phyloP scores from a whole-genome alignment of 23 red algal genomes.

The Chondrus crispus region DNA sequence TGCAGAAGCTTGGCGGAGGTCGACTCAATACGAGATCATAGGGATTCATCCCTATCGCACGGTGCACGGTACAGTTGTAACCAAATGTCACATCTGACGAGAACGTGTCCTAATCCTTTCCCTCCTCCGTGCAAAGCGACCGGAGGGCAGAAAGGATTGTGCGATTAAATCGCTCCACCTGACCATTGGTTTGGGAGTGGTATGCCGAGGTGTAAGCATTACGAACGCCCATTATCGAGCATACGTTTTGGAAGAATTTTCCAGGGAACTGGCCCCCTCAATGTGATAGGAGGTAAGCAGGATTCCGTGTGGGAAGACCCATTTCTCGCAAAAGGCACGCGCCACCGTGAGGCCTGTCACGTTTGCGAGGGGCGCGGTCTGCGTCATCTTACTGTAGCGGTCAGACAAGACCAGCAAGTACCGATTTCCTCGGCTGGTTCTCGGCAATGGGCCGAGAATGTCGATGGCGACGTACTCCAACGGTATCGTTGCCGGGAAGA shows the following conservation, averaged over 20 bases:
- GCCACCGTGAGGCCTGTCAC: background rate
- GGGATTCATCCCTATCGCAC: background rate
- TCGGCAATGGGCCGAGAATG: background rate
- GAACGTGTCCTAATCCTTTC: background rate
- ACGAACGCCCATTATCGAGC: background rate
- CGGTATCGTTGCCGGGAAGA: background rate
- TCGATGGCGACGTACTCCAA: constrained; percentile 3
- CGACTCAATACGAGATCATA: background rate
- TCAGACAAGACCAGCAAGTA: background rate
- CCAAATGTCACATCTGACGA: background rate
- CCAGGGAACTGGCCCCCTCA: background rate
- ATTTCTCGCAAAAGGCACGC: background rate
- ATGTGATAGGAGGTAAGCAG: background rate
- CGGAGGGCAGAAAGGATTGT: background rate
- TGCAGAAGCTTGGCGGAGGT: background rate
- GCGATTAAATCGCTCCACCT: background rate
- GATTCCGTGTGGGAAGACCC: background rate
- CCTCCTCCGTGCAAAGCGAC: background rate
- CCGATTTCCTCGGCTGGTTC: background rate
- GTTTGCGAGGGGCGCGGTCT: background rate
- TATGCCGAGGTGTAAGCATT: background rate
- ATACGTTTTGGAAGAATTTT: background rate
- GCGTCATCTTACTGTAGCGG: background rate
- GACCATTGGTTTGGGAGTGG: background rate
- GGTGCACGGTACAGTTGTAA: background rate